These are phyloP conservation scores for Xylaria nigripes DNA, from an alignment of 495 filamentous ascomycete genomes.

Conservation along the genomic window DNA sequence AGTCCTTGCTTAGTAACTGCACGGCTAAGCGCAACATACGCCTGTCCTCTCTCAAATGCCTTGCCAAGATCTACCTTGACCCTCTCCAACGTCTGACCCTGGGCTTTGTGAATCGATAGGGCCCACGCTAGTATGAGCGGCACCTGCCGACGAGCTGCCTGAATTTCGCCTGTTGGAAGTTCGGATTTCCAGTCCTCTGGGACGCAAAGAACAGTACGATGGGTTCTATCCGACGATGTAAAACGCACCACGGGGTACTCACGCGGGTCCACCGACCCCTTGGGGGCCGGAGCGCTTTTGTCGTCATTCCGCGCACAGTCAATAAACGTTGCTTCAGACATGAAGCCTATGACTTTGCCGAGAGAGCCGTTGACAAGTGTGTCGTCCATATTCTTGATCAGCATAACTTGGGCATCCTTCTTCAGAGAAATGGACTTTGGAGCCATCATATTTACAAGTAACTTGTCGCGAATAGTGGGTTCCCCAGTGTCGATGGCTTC, in stretches of 20 bases:
- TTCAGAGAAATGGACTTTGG: constrained; percentile 70
- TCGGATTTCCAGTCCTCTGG: constrained; percentile 94
- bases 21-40: constrained; percentile 74
- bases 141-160: constrained; percentile 70
- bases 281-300: constrained; percentile 5
- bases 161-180: constrained; percentile 87
- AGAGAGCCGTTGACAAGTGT: constrained; percentile 88
- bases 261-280: constrained; percentile 27
- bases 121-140: constrained; percentile 95
- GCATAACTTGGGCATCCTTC: constrained; percentile 91
- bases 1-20: constrained; percentile 82
- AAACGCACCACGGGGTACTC: constrained; percentile 82
- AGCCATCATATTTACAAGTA: constrained; percentile 88
- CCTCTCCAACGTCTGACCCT: constrained; percentile 89
- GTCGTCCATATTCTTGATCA: constrained; percentile 99
- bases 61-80: constrained; percentile 89
- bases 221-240: constrained; percentile 64
- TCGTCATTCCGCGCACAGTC: constrained; percentile 28
- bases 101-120: constrained; percentile 94
- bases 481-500: constrained; percentile 74
- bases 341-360: constrained; percentile 77
- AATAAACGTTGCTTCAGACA: constrained; percentile 73
- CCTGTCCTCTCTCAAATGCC: constrained; percentile 93
- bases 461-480: constrained; percentile 56
- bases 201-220: constrained; percentile 69